Percentiles rank a stretch among this genome's conserved stretches.
Conservation (phyloP, 352 stramenopile species). For the Globisporangium recalcitrans region DNA sequence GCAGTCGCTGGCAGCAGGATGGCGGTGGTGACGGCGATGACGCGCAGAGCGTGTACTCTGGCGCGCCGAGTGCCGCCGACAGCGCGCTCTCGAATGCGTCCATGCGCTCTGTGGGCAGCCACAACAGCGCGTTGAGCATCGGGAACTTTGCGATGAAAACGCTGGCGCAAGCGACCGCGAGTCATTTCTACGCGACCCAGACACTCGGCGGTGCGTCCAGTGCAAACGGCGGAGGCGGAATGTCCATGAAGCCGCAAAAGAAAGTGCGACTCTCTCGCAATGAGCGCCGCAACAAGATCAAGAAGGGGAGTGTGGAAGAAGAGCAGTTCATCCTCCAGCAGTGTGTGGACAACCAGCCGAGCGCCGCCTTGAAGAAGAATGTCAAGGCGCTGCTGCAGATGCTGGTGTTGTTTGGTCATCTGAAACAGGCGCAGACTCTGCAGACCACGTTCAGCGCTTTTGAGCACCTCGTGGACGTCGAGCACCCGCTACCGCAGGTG, state of each 20-base stretch:
- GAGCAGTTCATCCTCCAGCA: slow-evolving; percentile 56
- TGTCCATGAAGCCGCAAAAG: slow-evolving; percentile 24
- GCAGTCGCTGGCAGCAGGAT: slow-evolving; percentile 41
- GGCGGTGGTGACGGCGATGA: slow-evolving; percentile 26
- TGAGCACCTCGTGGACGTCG: slow-evolving; percentile 24
- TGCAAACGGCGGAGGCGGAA: background rate
- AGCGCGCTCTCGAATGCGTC: slow-evolving; percentile 61
- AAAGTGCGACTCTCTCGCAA: slow-evolving; percentile 38
- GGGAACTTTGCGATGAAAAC: slow-evolving; percentile 68
- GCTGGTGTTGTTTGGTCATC: slow-evolving; percentile 50
- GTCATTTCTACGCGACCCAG: slow-evolving; percentile 70
- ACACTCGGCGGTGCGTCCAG: slow-evolving; percentile 17
- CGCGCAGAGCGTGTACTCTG: slow-evolving; percentile 36
- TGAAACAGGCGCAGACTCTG: slow-evolving; percentile 32
- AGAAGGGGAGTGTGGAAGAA: slow-evolving; percentile 64
- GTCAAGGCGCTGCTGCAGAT: slow-evolving; percentile 38
- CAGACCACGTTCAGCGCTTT: slow-evolving; percentile 41
- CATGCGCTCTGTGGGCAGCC: slow-evolving; percentile 67
- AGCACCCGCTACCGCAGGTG: slow-evolving; percentile 18
- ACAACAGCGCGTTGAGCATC: slow-evolving; percentile 64
- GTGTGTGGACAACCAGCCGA: slow-evolving; percentile 34
- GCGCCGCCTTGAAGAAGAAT: slow-evolving; percentile 28
- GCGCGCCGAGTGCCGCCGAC: slow-evolving; percentile 42
- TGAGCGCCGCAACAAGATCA: slow-evolving; percentile 60
- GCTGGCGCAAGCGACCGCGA: slow-evolving; percentile 48